Percentiles rank a stretch among this genome's conserved stretches.
phyloP scores from a whole-genome alignment of 495 filamentous ascomycete species.

The Niebla homalea region DNA sequence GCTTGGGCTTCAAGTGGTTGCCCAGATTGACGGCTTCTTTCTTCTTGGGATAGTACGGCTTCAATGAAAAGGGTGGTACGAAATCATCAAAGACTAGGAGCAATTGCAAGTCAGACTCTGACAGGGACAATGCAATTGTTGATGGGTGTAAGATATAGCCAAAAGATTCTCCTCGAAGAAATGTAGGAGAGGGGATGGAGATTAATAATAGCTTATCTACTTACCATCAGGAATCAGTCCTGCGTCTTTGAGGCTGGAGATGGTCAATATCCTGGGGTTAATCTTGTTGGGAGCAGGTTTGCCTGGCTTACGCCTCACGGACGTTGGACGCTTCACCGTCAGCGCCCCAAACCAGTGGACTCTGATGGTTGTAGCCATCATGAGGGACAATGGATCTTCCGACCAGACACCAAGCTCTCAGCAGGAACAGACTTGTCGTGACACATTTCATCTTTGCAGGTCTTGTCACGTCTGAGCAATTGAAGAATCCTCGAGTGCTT shows the following conservation, averaged over 20 bases:
- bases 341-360: no score
- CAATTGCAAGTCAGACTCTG: no score
- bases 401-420: no score
- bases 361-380: no score
- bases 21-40: slow-evolving; percentile 38
- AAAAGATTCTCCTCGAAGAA: not conserved
- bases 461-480: no score
- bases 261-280: not conserved
- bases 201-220: not conserved
- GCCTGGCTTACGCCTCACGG: not conserved
- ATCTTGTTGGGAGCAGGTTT: not conserved
- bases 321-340: not conserved
- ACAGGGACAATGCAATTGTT: no score
- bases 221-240: slow-evolving; percentile 41
- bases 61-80: slow-evolving; percentile 37
- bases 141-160: not conserved
- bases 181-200: no score
- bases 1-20: slow-evolving; percentile 43
- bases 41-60: slow-evolving; percentile 35
- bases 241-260: slow-evolving; percentile 39
- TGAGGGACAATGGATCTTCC: no score
- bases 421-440: no score
- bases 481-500: no score
- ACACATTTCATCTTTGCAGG: no score
- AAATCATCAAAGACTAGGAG: slow-evolving; percentile 51